Evolutionary conservation across 2,329 filamentous ascomycete genomes (phyloP).

Genomic region (Penicillium sp.): DNA sequence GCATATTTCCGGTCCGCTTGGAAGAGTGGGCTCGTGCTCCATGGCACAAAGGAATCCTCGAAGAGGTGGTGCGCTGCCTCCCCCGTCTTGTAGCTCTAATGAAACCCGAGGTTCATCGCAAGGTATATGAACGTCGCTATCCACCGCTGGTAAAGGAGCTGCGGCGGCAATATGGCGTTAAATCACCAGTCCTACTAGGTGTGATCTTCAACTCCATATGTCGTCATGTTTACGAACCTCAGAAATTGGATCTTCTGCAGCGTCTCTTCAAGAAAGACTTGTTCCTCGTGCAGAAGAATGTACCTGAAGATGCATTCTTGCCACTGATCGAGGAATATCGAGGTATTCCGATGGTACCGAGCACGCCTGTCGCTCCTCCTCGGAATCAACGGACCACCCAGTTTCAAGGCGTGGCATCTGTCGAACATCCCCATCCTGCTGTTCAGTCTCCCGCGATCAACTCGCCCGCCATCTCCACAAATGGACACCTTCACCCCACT

Average conservation of each 20-base stretch:
- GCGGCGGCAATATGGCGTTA: conserved; percentile 48
- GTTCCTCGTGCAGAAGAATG: not conserved
- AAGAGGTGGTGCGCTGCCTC: conserved; percentile 51
- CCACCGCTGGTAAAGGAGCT: conserved; percentile 63
- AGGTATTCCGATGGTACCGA: conserved; percentile 14
- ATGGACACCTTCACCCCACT: not conserved
- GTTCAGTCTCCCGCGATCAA: not conserved
- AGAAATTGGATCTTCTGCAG: conserved; percentile 17
- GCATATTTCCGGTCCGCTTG: conserved; percentile 47
- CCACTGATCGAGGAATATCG: conserved; percentile 6
- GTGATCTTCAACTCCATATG: conserved; percentile 53
- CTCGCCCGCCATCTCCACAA: not conserved
- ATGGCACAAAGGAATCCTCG: conserved; percentile 36
- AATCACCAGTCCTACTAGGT: conserved; percentile 55
- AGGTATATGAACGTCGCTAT: conserved; percentile 41
- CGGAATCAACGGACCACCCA: not conserved
- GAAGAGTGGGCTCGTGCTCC: conserved; percentile 28
- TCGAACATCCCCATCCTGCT: not conserved
- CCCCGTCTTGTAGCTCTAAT: conserved; percentile 45
- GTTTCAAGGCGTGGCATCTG: not conserved
- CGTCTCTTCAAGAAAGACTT: conserved; percentile 7
- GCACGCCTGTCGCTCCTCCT: not conserved
- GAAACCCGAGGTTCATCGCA: conserved; percentile 13
- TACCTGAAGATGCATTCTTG: not conserved
- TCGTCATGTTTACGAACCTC: conserved; percentile 28